Conservation (phyloP, 805 yeast genomes). For the Metschnikowia cubensis region DNA sequence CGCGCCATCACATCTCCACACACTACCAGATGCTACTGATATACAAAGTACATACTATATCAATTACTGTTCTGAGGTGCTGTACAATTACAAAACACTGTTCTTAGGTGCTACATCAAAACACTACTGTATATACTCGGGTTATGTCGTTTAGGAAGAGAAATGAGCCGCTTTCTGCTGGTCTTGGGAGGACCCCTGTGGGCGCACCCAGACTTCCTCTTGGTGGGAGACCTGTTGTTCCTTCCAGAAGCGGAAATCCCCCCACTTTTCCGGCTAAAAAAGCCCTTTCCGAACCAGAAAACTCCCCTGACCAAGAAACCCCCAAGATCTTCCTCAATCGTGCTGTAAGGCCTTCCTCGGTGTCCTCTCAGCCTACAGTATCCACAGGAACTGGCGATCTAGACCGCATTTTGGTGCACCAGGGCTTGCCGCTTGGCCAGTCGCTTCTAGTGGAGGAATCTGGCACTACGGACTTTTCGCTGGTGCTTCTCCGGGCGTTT, state of each 20-base stretch:
- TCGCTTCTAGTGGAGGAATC: constrained; percentile 72
- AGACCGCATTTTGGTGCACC: constrained; percentile 72
- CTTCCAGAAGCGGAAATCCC: constrained; percentile 2
- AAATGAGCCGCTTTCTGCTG: constrained; percentile 41
- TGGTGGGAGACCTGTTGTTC: neutral
- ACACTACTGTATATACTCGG: too few species aligned
- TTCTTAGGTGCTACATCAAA: too few species aligned
- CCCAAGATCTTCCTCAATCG: neutral
- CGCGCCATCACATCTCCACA: too few species aligned
- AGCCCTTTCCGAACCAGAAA: neutral
- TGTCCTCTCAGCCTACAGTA: constrained; percentile 68
- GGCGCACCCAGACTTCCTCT: constrained; percentile 4
- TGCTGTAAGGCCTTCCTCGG: constrained; percentile 62
- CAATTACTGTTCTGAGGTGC: too few species aligned
- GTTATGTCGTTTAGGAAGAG: constrained; percentile 62
- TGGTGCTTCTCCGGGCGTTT: constrained; percentile 63
- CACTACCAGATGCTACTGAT: too few species aligned
- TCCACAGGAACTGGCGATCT: constrained; percentile 79
- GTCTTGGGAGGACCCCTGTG: neutral
- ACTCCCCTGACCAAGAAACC: neutral
- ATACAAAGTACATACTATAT: too few species aligned
- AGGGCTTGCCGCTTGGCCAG: constrained; percentile 79
- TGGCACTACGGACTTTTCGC: constrained; percentile 83
- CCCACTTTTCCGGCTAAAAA: neutral
- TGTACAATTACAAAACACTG: too few species aligned